Percentiles rank a stretch among this genome's conserved stretches.
These are phyloP conservation scores for Kwoniella botswanensis DNA, from an alignment of 768 basidiomycete species.

Conservation along the genomic window DNA sequence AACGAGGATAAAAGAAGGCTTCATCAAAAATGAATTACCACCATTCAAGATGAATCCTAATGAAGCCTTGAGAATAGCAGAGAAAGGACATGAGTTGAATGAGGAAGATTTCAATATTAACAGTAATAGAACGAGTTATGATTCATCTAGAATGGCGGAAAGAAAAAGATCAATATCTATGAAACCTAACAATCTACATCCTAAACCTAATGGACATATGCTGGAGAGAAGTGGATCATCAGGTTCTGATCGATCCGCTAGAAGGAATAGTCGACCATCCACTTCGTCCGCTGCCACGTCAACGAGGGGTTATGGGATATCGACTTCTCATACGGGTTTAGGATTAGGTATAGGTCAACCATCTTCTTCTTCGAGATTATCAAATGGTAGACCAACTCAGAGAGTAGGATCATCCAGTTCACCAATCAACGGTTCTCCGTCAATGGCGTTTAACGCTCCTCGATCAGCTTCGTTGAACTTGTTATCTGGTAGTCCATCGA, in stretches of 20 bases:
- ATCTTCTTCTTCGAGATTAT: conserved; percentile 6
- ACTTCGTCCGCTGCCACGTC: not conserved
- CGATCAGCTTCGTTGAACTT: conserved; percentile 29
- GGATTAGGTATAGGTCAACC: conserved; percentile 32
- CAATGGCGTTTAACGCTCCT: conserved; percentile 7
- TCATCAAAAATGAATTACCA: conserved; percentile 51
- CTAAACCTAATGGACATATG: not conserved
- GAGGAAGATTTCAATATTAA: not conserved
- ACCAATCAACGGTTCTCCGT: not conserved
- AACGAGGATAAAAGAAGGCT: conserved; percentile 27
- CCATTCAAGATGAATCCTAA: conserved; percentile 43
- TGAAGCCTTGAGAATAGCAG: conserved; percentile 46
- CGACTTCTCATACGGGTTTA: conserved; percentile 16
- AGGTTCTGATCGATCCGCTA: conserved; percentile 12
- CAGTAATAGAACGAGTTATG: conserved; percentile 8
- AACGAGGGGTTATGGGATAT: conserved; percentile 14
- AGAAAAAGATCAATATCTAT: conserved; percentile 22
- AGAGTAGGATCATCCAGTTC: conserved; percentile 8
- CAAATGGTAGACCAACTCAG: not conserved
- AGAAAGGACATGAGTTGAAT: conserved; percentile 34
- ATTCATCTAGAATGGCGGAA: conserved; percentile 1
- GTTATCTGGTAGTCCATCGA: conserved; percentile 23
- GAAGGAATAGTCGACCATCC: conserved; percentile 20
- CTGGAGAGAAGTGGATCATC: conserved; percentile 12
- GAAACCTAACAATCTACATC: conserved; percentile 12